phyloP scores from a whole-genome alignment of 257 asterid genomes.

The Echium plantagineum region DNA sequence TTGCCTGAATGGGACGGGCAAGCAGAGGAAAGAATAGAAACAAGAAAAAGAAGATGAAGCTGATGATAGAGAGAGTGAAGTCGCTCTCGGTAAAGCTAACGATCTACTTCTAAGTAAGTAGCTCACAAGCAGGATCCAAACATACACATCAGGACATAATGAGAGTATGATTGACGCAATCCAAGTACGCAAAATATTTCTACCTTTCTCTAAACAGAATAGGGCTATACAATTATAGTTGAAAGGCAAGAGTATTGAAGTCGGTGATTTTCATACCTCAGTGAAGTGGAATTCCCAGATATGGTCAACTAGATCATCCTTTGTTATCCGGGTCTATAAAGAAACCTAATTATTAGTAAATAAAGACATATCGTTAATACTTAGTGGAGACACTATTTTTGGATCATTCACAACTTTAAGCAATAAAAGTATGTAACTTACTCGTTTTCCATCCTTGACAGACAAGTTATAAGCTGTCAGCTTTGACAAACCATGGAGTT shows the following conservation, averaged over 20 bases:
- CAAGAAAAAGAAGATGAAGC: not conserved
- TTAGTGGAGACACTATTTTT: not conserved
- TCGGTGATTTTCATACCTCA: slow-evolving; percentile 30
- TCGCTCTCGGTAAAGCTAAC: no score
- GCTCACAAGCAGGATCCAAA: not conserved
- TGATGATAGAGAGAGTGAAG: not conserved
- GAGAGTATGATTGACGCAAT: not conserved
- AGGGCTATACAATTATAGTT: not conserved
- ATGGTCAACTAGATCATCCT: slow-evolving; percentile 64
- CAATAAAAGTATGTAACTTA: slow-evolving; percentile 19
- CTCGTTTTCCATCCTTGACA: slow-evolving; percentile 58
- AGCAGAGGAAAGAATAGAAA: not conserved
- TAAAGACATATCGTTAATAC: not conserved
- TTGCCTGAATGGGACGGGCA: not conserved
- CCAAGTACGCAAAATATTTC: not conserved
- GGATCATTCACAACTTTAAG: not conserved
- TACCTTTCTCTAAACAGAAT: not conserved
- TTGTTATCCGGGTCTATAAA: slow-evolving; percentile 51
- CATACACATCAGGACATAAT: not conserved
- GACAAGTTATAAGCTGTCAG: slow-evolving; percentile 52
- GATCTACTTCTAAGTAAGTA: not conserved
- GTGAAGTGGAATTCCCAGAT: slow-evolving; percentile 67
- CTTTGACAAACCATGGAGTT: slow-evolving; percentile 39
- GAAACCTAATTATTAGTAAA: slow-evolving; percentile 16
- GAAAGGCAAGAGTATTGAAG: not conserved